phyloP scores from a whole-genome alignment of 192 early-diverging fungal genomes.

The Coemansia aciculifera region DNA sequence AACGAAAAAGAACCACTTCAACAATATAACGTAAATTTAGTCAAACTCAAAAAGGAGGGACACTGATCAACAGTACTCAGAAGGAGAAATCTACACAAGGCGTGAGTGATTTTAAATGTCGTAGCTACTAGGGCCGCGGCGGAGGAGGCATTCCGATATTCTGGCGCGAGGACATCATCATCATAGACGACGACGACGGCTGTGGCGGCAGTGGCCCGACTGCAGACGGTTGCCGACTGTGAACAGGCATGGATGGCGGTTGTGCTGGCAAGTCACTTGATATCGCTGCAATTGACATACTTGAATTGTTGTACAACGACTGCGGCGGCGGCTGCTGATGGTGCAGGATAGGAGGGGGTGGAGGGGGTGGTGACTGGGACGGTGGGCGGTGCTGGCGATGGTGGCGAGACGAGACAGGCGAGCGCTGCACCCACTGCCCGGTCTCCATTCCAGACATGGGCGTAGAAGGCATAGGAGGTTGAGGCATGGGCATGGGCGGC shows the following conservation, averaged over 20 bases:
- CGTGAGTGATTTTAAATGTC: not conserved
- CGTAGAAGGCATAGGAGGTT: not conserved
- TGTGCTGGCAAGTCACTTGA: slow-evolving; percentile 9
- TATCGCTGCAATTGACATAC: not conserved
- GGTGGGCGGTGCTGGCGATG: slow-evolving; percentile 1
- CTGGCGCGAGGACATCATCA: slow-evolving; percentile 3
- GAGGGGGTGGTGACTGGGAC: slow-evolving; percentile 4
- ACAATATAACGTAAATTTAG: not conserved
- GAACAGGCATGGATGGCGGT: slow-evolving; percentile 2
- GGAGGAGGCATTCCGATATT: slow-evolving; percentile 16
- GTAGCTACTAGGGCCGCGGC: slow-evolving; percentile 1
- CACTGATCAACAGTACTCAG: not conserved
- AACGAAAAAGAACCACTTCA: not conserved
- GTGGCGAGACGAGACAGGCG: not conserved
- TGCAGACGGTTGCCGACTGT: not conserved
- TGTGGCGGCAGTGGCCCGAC: not conserved
- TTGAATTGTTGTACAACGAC: slow-evolving; percentile 1
- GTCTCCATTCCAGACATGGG: slow-evolving; percentile 11
- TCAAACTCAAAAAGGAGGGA: not conserved
- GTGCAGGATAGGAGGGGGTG: not conserved
- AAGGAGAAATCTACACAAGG: not conserved
- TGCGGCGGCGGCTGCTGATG: slow-evolving; percentile 1
- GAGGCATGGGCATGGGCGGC: not conserved
- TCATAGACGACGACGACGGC: not conserved
- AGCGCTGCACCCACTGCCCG: slow-evolving; percentile 9